Evolutionary conservation across 441 rosid genomes (phyloP).

Genomic region (Jatropha multifida): DNA sequence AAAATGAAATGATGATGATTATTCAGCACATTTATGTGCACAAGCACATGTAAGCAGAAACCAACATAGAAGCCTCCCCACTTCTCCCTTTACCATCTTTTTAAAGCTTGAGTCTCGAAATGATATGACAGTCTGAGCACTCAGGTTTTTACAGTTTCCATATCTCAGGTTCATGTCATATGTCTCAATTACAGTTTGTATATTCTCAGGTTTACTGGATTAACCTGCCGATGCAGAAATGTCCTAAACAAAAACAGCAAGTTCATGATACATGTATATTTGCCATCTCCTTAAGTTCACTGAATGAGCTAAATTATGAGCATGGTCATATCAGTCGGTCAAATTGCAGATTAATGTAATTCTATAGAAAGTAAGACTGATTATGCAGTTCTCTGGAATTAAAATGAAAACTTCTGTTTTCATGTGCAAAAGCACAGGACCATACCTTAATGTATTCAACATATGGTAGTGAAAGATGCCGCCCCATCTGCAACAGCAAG

Average conservation of each 20-base stretch:
- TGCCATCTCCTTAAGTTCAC: background rate
- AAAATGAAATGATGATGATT: background rate
- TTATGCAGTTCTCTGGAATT: background rate
- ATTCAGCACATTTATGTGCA: background rate
- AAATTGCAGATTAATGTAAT: background rate
- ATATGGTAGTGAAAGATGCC: constrained; percentile 88
- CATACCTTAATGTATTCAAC: constrained; percentile 93
- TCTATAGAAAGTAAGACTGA: background rate
- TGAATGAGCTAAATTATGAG: background rate
- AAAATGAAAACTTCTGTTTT: background rate
- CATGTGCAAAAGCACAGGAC: constrained; percentile 1
- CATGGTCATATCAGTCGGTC: constrained; percentile 3
- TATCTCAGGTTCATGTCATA: background rate
- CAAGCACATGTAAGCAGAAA: background rate
- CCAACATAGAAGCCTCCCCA: background rate
- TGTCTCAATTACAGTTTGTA: no score
- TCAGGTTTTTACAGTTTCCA: background rate
- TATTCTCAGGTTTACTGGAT: background rate
- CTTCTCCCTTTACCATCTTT: background rate
- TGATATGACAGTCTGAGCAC: background rate
- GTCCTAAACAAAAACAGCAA: background rate
- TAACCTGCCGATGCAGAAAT: background rate
- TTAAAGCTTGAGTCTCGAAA: background rate
- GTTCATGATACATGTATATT: background rate
- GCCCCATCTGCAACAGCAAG: constrained; percentile 76